These are phyloP conservation scores for Curvularia eragrostidis DNA, from an alignment of 2,329 filamentous ascomycete genomes.

Conservation along the genomic window DNA sequence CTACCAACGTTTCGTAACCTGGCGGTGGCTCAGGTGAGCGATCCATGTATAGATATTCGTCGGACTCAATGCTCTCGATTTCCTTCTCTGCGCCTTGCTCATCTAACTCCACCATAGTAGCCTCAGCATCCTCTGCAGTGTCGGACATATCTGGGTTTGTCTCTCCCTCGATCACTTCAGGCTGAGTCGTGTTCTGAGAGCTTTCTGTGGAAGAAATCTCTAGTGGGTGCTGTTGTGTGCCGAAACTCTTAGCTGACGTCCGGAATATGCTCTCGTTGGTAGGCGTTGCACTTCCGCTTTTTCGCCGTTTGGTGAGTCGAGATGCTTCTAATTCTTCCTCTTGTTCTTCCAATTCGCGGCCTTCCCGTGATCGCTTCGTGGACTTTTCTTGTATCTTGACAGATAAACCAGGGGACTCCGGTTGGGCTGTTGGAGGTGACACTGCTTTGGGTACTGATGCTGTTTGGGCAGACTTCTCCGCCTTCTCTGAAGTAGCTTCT, in stretches of 20 bases:
- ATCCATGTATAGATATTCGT: slow-evolving; percentile 15
- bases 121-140: not conserved
- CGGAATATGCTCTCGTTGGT: not conserved
- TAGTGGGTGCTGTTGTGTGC: slow-evolving; percentile 26
- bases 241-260: not conserved
- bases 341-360: slow-evolving; percentile 10
- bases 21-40: not conserved
- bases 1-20: slow-evolving; percentile 12
- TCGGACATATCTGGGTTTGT: slow-evolving; percentile 11
- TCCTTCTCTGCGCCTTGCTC: slow-evolving; percentile 6
- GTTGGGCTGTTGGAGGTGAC: slow-evolving; percentile 33
- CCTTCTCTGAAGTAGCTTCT: slow-evolving; percentile 10
- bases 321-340: slow-evolving; percentile 7
- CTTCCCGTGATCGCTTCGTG: slow-evolving; percentile 30
- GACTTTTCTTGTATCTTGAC: slow-evolving; percentile 28
- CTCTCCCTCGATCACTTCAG: slow-evolving; percentile 11
- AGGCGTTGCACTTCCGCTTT: slow-evolving; percentile 19
- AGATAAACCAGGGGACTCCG: slow-evolving; percentile 35
- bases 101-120: slow-evolving; percentile 8
- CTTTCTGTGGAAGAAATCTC: slow-evolving; percentile 31
- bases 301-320: slow-evolving; percentile 27
- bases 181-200: slow-evolving; percentile 17
- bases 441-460: slow-evolving; percentile 15
- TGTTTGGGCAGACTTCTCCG: not conserved
- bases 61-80: slow-evolving; percentile 24